Evolutionary conservation across 345 rosid genomes (phyloP).

Genomic region (Aurinia saxatilis): DNA sequence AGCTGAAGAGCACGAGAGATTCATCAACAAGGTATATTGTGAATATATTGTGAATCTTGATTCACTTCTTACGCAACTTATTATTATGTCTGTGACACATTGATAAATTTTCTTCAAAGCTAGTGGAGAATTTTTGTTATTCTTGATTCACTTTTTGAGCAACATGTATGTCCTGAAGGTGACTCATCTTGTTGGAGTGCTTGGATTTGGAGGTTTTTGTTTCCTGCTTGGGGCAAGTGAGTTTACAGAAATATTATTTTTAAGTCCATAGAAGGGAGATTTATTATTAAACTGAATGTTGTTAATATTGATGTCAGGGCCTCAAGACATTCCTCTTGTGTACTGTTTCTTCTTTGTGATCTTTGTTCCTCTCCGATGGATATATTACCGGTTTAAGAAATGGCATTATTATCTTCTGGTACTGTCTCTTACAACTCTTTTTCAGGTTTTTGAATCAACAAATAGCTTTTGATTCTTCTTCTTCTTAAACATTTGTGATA

Average conservation of each 20-base stretch:
- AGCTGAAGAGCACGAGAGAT: slow-evolving; percentile 87
- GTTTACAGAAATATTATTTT: slow-evolving; percentile 18
- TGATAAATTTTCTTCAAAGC: too few species aligned
- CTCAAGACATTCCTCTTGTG: slow-evolving; percentile 76
- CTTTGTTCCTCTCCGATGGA: slow-evolving; percentile 97
- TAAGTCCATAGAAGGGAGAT: slow-evolving; percentile 2
- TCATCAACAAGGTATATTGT: slow-evolving; percentile 80
- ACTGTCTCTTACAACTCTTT: slow-evolving; percentile 10
- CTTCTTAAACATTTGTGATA: slow-evolving; percentile 17
- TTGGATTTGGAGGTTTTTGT: slow-evolving; percentile 91
- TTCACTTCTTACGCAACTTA: background rate
- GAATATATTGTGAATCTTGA: background rate
- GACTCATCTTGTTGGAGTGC: slow-evolving; percentile 84
- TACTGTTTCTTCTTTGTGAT: slow-evolving; percentile 72
- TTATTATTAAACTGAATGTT: background rate
- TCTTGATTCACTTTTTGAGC: too few species aligned
- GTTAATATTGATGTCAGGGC: slow-evolving; percentile 45
- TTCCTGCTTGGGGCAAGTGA: slow-evolving; percentile 89
- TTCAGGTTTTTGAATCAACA: background rate
- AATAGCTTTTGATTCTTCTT: background rate
- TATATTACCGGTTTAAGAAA: slow-evolving; percentile 91
- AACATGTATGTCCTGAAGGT: too few species aligned
- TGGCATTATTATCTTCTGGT: slow-evolving; percentile 99
- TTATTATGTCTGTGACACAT: background rate
- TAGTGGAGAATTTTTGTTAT: too few species aligned